Percentiles rank a stretch among this genome's conserved stretches.
phyloP scores from a whole-genome alignment of 2,329 filamentous ascomycete genomes.

The Trichoderma semiorbis region DNA sequence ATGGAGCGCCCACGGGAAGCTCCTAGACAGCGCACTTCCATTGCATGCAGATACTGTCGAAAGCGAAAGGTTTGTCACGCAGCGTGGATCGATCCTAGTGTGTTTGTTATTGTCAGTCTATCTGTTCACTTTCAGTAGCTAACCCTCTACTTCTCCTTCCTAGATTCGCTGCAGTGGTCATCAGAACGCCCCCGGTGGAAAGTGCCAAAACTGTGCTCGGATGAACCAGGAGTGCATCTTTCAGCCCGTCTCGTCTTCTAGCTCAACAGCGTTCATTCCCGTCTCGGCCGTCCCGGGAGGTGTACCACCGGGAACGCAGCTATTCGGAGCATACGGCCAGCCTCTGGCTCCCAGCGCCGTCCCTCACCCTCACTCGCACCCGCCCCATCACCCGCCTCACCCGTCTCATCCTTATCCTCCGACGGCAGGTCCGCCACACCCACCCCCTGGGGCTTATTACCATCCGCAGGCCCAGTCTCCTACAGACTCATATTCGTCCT shows the following conservation, averaged over 20 bases:
- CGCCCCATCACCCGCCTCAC: neutral
- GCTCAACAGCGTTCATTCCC: slow-evolving; percentile 56
- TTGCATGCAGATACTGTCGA: slow-evolving; percentile 59
- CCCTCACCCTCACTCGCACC: slow-evolving; percentile 20
- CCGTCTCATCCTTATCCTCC: slow-evolving; percentile 25
- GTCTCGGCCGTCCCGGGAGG: slow-evolving; percentile 57
- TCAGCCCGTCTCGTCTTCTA: slow-evolving; percentile 55
- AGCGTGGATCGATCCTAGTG: neutral
- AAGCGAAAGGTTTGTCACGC: slow-evolving; percentile 52
- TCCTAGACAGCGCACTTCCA: slow-evolving; percentile 56
- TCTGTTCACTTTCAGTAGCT: neutral
- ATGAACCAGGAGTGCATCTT: slow-evolving; percentile 62
- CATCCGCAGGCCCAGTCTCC: slow-evolving; percentile 43
- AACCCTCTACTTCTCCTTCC: neutral
- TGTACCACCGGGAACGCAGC: slow-evolving; percentile 53
- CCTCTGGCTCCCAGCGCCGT: slow-evolving; percentile 41
- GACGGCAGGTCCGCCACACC: slow-evolving; percentile 23
- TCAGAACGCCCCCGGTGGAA: slow-evolving; percentile 55
- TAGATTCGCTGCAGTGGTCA: slow-evolving; percentile 62
- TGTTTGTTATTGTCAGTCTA: neutral
- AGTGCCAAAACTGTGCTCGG: slow-evolving; percentile 59
- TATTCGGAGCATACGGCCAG: slow-evolving; percentile 57
- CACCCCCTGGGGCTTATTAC: slow-evolving; percentile 37
- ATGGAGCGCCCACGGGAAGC: slow-evolving; percentile 41
- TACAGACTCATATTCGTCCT: slow-evolving; percentile 41